Conservation (phyloP, 345 rosid genomes). For the Abelmoschus esculentus region DNA sequence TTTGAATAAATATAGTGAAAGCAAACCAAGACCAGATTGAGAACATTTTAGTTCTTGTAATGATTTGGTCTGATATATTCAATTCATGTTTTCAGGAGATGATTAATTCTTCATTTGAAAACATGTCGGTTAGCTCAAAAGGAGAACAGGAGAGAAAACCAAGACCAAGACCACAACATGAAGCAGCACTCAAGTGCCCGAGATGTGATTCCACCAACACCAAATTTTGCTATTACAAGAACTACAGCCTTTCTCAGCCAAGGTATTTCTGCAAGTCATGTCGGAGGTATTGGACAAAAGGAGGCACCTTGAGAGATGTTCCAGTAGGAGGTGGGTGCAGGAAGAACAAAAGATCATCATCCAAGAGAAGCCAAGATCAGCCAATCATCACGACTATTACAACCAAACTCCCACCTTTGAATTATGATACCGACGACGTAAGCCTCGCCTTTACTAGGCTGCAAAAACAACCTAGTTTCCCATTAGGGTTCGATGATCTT, state of each 20-base stretch:
- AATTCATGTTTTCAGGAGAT: background rate
- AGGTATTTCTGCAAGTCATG: background rate
- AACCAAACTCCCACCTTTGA: constrained; percentile 29
- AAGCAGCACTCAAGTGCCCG: background rate
- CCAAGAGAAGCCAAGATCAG: constrained; percentile 42
- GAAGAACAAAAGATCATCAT: constrained; percentile 55
- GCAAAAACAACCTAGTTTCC: constrained; percentile 38
- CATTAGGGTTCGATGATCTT: constrained; percentile 50
- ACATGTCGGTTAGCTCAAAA: too few relatives aligned
- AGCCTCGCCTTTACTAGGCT: constrained; percentile 72
- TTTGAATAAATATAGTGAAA: too few relatives aligned
- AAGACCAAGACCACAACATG: background rate
- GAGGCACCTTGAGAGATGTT: constrained; percentile 69
- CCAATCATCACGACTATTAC: background rate
- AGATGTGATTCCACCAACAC: background rate
- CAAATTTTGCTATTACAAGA: background rate
- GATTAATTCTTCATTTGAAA: too few relatives aligned
- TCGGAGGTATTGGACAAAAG: constrained; percentile 80
- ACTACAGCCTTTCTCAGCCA: background rate
- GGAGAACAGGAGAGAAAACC: background rate
- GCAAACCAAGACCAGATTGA: too few relatives aligned
- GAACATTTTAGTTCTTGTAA: too few relatives aligned
- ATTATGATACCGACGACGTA: constrained; percentile 60
- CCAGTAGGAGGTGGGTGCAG: constrained; percentile 89
- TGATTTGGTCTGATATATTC: too few relatives aligned